Evolutionary conservation across 257 asterid species (phyloP), one percentile per base, ranked within the genome.

Genomic region (Marsdenia floribunda): DNA sequence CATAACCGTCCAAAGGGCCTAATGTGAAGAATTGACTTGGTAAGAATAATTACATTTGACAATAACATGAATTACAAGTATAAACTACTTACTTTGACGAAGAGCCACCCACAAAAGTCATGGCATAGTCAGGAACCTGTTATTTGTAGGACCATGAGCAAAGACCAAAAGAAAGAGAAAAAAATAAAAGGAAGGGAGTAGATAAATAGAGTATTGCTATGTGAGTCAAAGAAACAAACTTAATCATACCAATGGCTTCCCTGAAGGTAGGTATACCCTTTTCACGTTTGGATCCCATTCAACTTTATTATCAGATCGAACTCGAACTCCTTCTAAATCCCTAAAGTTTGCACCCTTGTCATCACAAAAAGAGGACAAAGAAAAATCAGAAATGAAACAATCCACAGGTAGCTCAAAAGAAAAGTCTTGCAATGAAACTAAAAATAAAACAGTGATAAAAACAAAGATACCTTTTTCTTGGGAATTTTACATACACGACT

Each of bases 1-100:
- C 98, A 93, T 42, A 93, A 66, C 12, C 98, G 93, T 6, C 91
- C 93, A 85, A 94, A 94, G 8, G 99, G 99, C 84, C 99, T 94
- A 77, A 77, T 78, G 11, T 35, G 52, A 44, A 37, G 13, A 19
- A 8, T 40, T 16, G 29, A 14, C 68, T 38, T 15, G 35, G 3
- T 3, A 72, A 55, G 73, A 35, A 42, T 4, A 29, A 73, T 52
- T 15, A 50, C 14, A 53, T 19, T 18, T 52, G 6, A 63, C 37
- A 3, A 26, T 60, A 21, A 42, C 6, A 9, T 21, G 24, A 73
- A 46, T 1, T 70, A 24, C 22, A 59, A n/a, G 29, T n/a, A 3
- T 52, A 5, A 49, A 11, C 8, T 71, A 9, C 6, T 70, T 87
- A 94, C 99, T 92, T 92, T 73, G 88, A 35, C 5, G 99, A 92